Base-by-base conservation (phyloP, 2,329 filamentous ascomycete genomes). In the Dryadomyces quercivorus region DNA sequence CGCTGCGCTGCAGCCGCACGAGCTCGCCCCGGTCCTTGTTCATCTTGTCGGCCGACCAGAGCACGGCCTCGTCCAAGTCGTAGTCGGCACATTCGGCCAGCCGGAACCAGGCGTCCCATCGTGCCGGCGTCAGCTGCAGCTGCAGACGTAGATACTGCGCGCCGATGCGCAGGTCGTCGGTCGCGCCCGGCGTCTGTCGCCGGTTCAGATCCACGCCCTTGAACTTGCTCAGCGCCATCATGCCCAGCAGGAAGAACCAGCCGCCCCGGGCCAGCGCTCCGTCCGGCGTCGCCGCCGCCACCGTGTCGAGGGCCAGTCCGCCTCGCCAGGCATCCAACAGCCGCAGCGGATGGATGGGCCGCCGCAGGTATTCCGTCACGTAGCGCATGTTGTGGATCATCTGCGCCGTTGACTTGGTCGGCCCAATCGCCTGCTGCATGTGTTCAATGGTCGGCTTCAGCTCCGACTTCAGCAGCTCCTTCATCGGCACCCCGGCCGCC, bases 201-300 rank as follows among this genome's bases (percentile, higher is more conserved):
- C 92, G 88, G 57, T 75, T 91, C 69, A 72, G 78, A 73, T 74
- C 87, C 65, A 79, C 77, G 36, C 73, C 76, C 60, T 81, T 82
- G 66, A 95, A 97, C 63, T 90, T 95, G 46, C 86, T 88, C 55
- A 97, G 76, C 2, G 88, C 84, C 55, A 95, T 87, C 75, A 93
- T 86, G 20, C 92, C 92, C 58, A 95, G 80, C 34, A 96, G 72
- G 66, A 93, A 95, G 66, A 89, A 95, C 92, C 92, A 97, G 48
- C 90, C 88, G 60, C 88, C 86, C 22, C 81, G 81, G 0, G 91
- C 90, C 38, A 94, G 70, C 0, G 80, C 78, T 52, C 82, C 84
- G 56, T 93, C 86, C 0, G 80, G 76, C 2, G 78, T 76, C 47
- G 84, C 80, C 8, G 91, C 82, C 0, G 80, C 75, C 5, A 88